Percentiles rank a stretch among this genome's conserved stretches.
Evolutionary conservation across 192 early-diverging fungal genomes (phyloP).

Genomic region (Backusella luteola): DNA sequence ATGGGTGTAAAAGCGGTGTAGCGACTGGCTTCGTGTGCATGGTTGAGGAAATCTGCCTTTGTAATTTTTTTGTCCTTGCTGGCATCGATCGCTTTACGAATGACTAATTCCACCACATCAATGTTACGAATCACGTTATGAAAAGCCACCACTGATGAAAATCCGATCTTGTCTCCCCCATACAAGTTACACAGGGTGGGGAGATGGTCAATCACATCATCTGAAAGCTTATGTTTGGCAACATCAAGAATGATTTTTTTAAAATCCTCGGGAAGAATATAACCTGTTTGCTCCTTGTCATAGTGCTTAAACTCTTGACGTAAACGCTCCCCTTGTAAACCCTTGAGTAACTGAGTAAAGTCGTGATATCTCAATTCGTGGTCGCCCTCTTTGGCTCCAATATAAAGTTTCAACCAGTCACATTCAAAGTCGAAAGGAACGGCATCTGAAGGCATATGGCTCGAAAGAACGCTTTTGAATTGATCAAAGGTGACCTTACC

Average conservation of each 20-base stretch:
- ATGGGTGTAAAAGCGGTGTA: slow-evolving; percentile 68
- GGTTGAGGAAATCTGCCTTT: slow-evolving; percentile 60
- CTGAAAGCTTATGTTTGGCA: slow-evolving; percentile 64
- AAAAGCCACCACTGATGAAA: slow-evolving; percentile 62
- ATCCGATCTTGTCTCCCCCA: slow-evolving; percentile 55
- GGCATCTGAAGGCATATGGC: slow-evolving; percentile 50
- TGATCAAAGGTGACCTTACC: slow-evolving; percentile 65
- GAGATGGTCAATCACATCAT: slow-evolving; percentile 60
- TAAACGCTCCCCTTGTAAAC: slow-evolving; percentile 65
- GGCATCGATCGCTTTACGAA: slow-evolving; percentile 48
- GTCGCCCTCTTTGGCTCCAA: slow-evolving; percentile 49
- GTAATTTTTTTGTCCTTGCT: slow-evolving; percentile 55
- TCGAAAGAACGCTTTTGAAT: slow-evolving; percentile 61
- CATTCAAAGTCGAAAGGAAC: slow-evolving; percentile 69
- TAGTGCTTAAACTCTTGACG: slow-evolving; percentile 71
- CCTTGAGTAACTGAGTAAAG: slow-evolving; percentile 69
- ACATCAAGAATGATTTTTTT: slow-evolving; percentile 60
- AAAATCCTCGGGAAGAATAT: slow-evolving; percentile 58
- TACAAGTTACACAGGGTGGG: slow-evolving; percentile 60
- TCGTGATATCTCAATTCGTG: slow-evolving; percentile 69
- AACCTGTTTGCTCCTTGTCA: slow-evolving; percentile 62
- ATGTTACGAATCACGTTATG: slow-evolving; percentile 60
- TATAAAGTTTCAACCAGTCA: slow-evolving; percentile 72
- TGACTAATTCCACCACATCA: slow-evolving; percentile 67
- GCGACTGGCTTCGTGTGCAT: slow-evolving; percentile 51